A percentile compares a stretch with the other conserved stretches of the same genome.
Evolutionary conservation across 257 asterid species (phyloP).

Genomic region (Solanum okadae): DNA sequence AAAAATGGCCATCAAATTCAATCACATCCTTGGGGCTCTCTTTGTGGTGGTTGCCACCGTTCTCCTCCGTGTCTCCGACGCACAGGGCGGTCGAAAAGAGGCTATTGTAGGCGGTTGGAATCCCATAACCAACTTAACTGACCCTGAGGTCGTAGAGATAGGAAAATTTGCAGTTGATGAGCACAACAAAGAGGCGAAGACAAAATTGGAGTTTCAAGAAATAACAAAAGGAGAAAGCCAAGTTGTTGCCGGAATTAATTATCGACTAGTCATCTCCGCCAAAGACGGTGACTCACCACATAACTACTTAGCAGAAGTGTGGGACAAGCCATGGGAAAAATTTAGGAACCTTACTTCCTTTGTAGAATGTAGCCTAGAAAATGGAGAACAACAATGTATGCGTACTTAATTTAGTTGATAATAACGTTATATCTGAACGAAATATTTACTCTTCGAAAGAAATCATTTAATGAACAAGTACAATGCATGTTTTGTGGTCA

Average conservation of each 20-base stretch:
- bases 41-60: neutral
- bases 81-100: neutral
- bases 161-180: constrained; percentile 29
- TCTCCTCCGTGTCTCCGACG: neutral
- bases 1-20: constrained; percentile 15
- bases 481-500: neutral
- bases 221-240: constrained; percentile 22
- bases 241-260: constrained; percentile 25
- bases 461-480: neutral
- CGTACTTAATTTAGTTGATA: neutral
- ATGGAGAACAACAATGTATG: neutral
- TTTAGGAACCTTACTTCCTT: constrained; percentile 22
- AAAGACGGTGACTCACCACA: neutral
- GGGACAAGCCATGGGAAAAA: constrained; percentile 8
- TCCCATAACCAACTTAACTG: constrained; percentile 11
- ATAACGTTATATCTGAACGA: neutral
- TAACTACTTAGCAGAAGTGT: constrained; percentile 26
- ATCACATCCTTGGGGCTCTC: neutral
- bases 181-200: constrained; percentile 12
- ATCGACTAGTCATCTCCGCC: constrained; percentile 18
- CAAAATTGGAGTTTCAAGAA: constrained; percentile 1
- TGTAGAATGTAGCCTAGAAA: neutral
- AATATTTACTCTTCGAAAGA: neutral
- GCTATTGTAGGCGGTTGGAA: neutral
- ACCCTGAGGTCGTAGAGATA: constrained; percentile 8